phyloP scores from a whole-genome alignment of 139 green algal genomes.

The Deuterostichococcus epilithicus region DNA sequence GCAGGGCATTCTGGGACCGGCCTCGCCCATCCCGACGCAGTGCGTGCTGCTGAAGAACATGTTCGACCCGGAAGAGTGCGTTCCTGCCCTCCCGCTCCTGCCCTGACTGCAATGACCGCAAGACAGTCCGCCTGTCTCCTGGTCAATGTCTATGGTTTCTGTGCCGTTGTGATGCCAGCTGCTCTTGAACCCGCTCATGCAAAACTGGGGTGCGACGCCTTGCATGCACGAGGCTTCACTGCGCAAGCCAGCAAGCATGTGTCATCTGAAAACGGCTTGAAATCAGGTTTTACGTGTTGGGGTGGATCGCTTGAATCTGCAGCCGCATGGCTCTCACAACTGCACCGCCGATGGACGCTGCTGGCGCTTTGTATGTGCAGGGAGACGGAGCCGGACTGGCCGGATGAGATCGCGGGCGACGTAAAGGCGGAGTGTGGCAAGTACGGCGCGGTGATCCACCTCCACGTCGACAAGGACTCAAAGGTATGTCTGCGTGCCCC shows the following conservation, averaged over 20 bases:
- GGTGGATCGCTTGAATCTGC: background rate
- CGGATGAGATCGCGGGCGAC: constrained; percentile 83
- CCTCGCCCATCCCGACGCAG: constrained; percentile 84
- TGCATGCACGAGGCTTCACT: background rate
- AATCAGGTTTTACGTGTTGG: background rate
- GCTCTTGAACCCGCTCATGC: too few species aligned
- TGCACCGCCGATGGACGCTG: background rate
- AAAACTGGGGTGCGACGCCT: too few species aligned
- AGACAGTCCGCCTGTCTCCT: too few species aligned
- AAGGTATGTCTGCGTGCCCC: constrained; percentile 47
- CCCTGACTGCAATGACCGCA: too few species aligned
- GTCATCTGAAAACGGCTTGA: background rate
- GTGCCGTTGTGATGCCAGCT: too few species aligned
- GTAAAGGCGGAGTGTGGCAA: constrained; percentile 86
- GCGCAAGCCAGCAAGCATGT: background rate
- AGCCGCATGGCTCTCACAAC: background rate
- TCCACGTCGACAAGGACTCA: constrained; percentile 76
- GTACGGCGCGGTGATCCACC: constrained; percentile 80
- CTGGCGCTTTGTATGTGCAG: constrained; percentile 14
- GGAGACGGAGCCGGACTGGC: constrained; percentile 80
- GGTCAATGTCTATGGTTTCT: too few species aligned
- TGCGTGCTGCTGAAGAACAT: constrained; percentile 96
- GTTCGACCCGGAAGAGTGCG: constrained; percentile 74
- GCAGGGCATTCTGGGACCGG: constrained; percentile 84
- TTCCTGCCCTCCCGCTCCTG: background rate